Conservation (phyloP, 2,329 filamentous ascomycete genomes). For the Botrytis byssoidea region DNA sequence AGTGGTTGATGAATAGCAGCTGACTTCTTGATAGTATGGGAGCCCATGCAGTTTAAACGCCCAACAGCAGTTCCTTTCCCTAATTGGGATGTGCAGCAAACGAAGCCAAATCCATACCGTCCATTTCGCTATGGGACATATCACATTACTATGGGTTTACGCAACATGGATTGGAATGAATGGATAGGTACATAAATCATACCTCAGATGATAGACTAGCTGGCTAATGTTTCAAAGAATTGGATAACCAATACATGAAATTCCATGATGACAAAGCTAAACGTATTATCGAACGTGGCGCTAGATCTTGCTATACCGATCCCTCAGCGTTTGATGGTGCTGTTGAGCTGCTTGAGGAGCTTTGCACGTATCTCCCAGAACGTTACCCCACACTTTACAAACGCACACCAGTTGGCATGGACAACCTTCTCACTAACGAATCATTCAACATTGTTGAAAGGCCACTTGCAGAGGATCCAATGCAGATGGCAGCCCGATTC, state of each 20-base stretch:
- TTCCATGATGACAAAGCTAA: conserved; percentile 70
- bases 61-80: conserved; percentile 34
- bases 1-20: background rate
- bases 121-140: conserved; percentile 39
- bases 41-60: conserved; percentile 37
- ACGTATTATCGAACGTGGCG: conserved; percentile 64
- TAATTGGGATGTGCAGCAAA: conserved; percentile 37
- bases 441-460: conserved; percentile 64
- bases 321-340: conserved; percentile 71
- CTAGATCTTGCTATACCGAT: conserved; percentile 66
- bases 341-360: conserved; percentile 72
- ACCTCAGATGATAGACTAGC: background rate
- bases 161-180: conserved; percentile 40
- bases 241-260: conserved; percentile 74
- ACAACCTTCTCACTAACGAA: conserved; percentile 71
- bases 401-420: conserved; percentile 61
- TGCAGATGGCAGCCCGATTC: conserved; percentile 69
- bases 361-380: conserved; percentile 67
- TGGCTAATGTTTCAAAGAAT: conserved; percentile 48
- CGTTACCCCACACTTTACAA: conserved; percentile 72
- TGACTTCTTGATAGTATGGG: conserved; percentile 35
- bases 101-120: conserved; percentile 39
- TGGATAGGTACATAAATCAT: conserved; percentile 37
- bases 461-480: conserved; percentile 72
- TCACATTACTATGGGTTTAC: conserved; percentile 40